Evolutionary conservation across 1,284 basidiomycete species (phyloP).

Genomic region (Ganoderma resinaceum): DNA sequence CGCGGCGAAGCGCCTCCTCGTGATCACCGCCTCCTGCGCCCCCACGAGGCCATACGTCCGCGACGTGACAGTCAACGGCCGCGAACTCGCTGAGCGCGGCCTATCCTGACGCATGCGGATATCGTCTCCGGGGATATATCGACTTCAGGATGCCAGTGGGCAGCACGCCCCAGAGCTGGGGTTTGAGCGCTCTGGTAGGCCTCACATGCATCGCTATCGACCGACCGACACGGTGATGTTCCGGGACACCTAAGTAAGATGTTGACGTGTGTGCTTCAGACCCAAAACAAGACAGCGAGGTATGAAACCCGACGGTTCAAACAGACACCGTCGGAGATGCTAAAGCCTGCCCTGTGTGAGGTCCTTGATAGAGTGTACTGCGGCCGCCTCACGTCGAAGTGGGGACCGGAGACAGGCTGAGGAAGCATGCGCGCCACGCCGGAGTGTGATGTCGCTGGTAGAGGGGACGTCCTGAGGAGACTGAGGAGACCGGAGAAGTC

Average conservation of each 20-base stretch:
- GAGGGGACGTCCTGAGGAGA: neutral
- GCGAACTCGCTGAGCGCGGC: constrained; percentile 42
- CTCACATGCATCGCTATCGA: neutral
- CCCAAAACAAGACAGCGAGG: neutral
- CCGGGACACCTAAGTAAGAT: neutral
- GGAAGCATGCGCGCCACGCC: too few species aligned
- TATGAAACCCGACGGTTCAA: neutral
- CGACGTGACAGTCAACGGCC: constrained; percentile 62
- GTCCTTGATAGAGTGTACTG: neutral
- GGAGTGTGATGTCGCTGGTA: neutral
- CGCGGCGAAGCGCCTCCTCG: constrained; percentile 46
- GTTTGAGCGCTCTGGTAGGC: constrained; percentile 34
- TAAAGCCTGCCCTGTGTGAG: neutral
- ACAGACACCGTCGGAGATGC: neutral
- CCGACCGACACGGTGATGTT: too few species aligned
- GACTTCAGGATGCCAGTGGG: constrained; percentile 79
- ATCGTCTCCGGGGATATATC: constrained; percentile 64
- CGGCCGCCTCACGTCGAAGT: neutral
- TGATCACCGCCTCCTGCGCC: constrained; percentile 62
- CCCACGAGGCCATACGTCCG: constrained; percentile 64
- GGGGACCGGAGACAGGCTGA: too few species aligned
- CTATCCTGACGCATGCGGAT: constrained; percentile 64
- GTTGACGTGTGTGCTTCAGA: neutral
- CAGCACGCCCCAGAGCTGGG: constrained; percentile 47
- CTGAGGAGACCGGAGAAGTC: too few species aligned